Evolutionary conservation across 2,329 filamentous ascomycete species (phyloP), one percentile per base, ranked within the genome.

Genomic region (Aureobasidium pullulans): DNA sequence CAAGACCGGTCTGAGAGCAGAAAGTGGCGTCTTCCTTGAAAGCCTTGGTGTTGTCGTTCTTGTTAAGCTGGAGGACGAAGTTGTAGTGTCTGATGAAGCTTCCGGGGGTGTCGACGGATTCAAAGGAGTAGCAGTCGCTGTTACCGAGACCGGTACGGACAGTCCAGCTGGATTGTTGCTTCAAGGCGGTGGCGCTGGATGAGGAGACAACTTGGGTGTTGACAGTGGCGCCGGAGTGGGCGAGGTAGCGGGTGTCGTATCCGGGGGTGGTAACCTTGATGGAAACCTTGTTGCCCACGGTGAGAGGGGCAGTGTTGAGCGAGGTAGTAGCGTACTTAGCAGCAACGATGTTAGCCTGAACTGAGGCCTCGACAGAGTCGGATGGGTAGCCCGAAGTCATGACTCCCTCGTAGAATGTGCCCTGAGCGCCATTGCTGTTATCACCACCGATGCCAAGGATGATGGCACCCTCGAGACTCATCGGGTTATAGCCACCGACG

Each of bases 361-460:
- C 66, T 10, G 61, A 53, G 67, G 78, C 76, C 69, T 87, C 84
- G 2, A 78, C 82, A 10, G 75, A 77, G 62, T 86, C 83, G 2
- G 80, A 77, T 0, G 84, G 84, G 64, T 85, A 86, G 0, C 83
- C 82, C 0, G 75, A 71, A 13, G 83, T 86, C 82, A 87, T 84
- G 28, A 81, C 83, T 28, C 84, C 84, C 70, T 87, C 84, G 69
- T 86, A 69, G 60, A 67, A 68, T 6, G 83, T 86, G 29, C 84
- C 84, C 66, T 85, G 81, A 0, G 76, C 84, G 48, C 79, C 66
- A 64, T 75, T 72, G 66, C 81, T 84, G 72, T 84, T 87, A 64
- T 87, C 84, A 7, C 84, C 84, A n/a, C 84, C 84, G 57, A 86
- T 85, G n/a, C 84, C 84, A n/a, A 87, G 81, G 60, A 87, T 78